Conservation (phyloP, 2,329 filamentous ascomycete genomes). For the Claviceps spartinae region DNA sequence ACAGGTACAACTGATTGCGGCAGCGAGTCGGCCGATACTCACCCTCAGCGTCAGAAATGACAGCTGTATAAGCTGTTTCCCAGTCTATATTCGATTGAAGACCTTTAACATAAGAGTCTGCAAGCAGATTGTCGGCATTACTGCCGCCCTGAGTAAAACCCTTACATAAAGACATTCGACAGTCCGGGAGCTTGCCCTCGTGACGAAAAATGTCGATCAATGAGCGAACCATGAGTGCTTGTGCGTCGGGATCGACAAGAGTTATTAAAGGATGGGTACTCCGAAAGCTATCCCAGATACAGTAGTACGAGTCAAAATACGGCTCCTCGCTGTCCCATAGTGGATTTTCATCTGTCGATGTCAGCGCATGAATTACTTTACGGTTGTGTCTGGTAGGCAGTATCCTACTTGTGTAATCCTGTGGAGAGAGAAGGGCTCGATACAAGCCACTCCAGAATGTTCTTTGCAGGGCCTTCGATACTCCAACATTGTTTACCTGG, state of each 20-base stretch:
- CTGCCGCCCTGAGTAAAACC: conserved; percentile 66
- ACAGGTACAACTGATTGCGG: conserved; percentile 13
- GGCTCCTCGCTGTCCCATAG: conserved; percentile 57
- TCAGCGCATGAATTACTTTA: not conserved
- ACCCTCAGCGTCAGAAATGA: conserved; percentile 57
- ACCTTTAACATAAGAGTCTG: conserved; percentile 59
- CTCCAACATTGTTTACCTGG: conserved; percentile 37
- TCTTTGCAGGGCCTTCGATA: conserved; percentile 43
- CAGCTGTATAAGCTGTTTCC: conserved; percentile 56
- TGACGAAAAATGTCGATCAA: conserved; percentile 60
- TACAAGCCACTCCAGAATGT: conserved; percentile 63
- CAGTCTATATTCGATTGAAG: conserved; percentile 52
- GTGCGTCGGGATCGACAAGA: conserved; percentile 52
- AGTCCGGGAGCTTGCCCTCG: conserved; percentile 59
- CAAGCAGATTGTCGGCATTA: conserved; percentile 59
- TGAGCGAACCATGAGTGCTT: conserved; percentile 56
- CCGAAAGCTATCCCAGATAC: conserved; percentile 63
- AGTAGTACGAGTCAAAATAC: conserved; percentile 57
- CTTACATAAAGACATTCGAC: conserved; percentile 63
- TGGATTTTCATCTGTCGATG: conserved; percentile 48
- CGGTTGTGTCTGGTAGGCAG: fast-evolving
- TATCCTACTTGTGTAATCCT: conserved; percentile 47
- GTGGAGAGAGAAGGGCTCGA: conserved; percentile 53
- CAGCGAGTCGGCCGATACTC: conserved; percentile 8
- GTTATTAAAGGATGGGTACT: conserved; percentile 60